Evolutionary conservation across 805 yeast species (phyloP), one percentile per base, ranked within the genome.

Genomic region (Saturnispora halmiae): DNA sequence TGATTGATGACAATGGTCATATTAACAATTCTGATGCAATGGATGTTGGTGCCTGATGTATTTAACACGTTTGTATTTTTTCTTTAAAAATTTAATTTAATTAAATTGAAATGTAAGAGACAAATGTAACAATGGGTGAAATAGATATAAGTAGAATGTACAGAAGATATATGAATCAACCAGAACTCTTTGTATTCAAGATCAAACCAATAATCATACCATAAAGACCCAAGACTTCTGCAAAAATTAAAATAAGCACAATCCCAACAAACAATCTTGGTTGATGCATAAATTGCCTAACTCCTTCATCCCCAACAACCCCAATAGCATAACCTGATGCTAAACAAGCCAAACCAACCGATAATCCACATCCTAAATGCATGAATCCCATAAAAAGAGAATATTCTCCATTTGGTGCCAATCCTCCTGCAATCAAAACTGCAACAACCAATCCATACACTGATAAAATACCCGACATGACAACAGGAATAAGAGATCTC

Each of bases 221-320:
- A 59, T 88, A 61, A 54, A 90, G 77, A 68, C 98, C 96, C 68
- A 87, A 77, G 52, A 87, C 96, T 77, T 88, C 97, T 51, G 96
- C 95, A 68, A 88, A 90, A 84, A 88, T 90, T 67, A 90, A 82
- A 65, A 90, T 90, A 69, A 88, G 77, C 66, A 88, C 86, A 87
- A 88, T 88, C 62, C 96, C 96, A 47, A 88, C 97, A 63, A 90
- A 90, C 57, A 90, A 75, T 70, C 95, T 82, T 58, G 96, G 96
- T 69, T 90, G 96, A 65, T 88, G 96, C 58, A 94, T 88, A 54
- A 87, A 81, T 63, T 95, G 95, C 71, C 97, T 83, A 43, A 90
- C 96, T 72, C 98, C 98, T 49, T 95, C 96, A 65, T 90, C 98
- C 64, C 98, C 98, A 50, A 90, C 98, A 50, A 90, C 87, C 68